phyloP scores from a whole-genome alignment of 371 early-diverging fungal genomes.

The Apophysomyces sp. region DNA sequence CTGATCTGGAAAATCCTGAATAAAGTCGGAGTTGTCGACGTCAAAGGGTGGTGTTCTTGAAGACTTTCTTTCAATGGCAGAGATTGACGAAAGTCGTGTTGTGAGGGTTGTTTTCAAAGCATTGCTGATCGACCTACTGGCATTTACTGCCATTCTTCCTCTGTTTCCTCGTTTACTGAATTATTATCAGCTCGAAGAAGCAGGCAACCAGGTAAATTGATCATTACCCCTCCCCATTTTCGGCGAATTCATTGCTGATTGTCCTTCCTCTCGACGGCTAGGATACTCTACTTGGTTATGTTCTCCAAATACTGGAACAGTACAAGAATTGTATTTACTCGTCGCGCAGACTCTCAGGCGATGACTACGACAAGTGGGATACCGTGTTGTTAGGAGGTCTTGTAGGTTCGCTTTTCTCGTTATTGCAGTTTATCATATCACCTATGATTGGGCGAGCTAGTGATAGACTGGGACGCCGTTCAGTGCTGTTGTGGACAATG shows the following conservation, averaged over 20 bases:
- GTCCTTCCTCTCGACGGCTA: too few relatives aligned
- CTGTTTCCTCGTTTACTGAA: constrained; percentile 79
- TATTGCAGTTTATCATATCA: constrained; percentile 89
- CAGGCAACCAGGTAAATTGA: constrained; percentile 46
- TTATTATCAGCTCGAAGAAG: constrained; percentile 57
- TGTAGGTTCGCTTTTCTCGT: constrained; percentile 89
- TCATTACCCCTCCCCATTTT: too few relatives aligned
- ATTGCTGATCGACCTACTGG: constrained; percentile 90
- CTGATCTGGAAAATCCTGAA: too few relatives aligned
- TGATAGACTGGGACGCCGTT: constrained; percentile 85
- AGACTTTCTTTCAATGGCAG: not conserved
- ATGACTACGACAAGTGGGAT: constrained; percentile 59
- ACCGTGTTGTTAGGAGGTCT: constrained; percentile 94
- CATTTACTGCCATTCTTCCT: constrained; percentile 97
- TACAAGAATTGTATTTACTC: constrained; percentile 35
- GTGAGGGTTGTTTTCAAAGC: constrained; percentile 62
- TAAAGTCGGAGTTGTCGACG: too few relatives aligned
- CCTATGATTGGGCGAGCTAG: constrained; percentile 84
- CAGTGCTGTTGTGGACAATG: constrained; percentile 85
- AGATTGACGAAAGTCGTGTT: constrained; percentile 5
- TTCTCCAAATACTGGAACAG: constrained; percentile 28
- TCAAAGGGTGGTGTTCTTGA: not conserved
- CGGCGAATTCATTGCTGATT: too few relatives aligned
- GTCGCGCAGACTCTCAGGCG: constrained; percentile 11
- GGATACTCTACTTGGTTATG: constrained; percentile 35